Evolutionary conservation across 129 eudicot species (phyloP).

Genomic region (Glebionis coronaria): DNA sequence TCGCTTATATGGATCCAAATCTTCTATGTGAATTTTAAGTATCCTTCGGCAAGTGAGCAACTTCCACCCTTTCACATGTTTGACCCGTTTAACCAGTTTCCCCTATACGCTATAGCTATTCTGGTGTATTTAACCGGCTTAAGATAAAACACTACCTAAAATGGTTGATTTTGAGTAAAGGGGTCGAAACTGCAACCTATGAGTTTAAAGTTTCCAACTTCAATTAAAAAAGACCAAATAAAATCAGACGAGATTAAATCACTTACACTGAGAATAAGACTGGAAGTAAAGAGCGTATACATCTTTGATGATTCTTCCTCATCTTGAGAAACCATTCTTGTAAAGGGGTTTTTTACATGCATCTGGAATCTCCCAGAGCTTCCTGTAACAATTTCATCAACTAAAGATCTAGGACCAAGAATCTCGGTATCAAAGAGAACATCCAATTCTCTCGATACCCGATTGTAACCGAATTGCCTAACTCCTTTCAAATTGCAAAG

Average conservation of each 20-base stretch:
- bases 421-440: conserved; percentile 82
- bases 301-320: conserved; percentile 75
- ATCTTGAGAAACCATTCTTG: conserved; percentile 88
- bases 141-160: no score
- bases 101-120: no score
- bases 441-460: conserved; percentile 56
- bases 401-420: conserved; percentile 68
- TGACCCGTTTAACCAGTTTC: no score
- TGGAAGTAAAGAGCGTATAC: conserved; percentile 78
- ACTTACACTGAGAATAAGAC: conserved; percentile 92
- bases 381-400: conserved; percentile 67
- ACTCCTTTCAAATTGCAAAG: conserved; percentile 80
- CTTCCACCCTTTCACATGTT: neutral
- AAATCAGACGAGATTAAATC: neutral
- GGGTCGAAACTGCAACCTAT: no score
- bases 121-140: no score
- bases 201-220: neutral
- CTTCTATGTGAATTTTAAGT: no score
- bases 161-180: no score
- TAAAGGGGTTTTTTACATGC: conserved; percentile 76
- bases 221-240: neutral
- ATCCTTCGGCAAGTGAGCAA: no score
- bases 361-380: conserved; percentile 72
- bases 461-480: conserved; percentile 55
- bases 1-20: no score